Base-by-base conservation (phyloP, 2,329 filamentous ascomycete species). In the Nigrospora osmanthi region DNA sequence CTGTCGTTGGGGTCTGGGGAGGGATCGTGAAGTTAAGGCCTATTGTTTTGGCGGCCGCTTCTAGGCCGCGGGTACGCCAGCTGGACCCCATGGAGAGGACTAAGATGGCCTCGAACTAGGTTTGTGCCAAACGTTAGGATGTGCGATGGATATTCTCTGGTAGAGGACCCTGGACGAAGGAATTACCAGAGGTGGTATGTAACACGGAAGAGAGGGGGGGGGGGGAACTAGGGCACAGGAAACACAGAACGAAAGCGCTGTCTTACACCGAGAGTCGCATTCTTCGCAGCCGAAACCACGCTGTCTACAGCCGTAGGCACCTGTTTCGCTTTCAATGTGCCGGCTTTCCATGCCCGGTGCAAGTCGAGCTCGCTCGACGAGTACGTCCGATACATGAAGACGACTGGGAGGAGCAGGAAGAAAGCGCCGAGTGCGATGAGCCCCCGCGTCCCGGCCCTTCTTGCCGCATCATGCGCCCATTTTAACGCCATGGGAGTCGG, bases 11-110 rank as follows among this genome's bases (percentile, higher is more conserved):
- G 19, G 59, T 57, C 40, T 66, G 63, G 14, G 53, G 45, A 6
- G 64, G 64, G 11, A 66, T 57, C 6, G 50, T 50, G 38, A 66
- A 52, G 12, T 58, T 46, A 15, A 67, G 52, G 13, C 56, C 56
- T 2, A 58, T 62, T 14, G 59, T 50, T 4, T 54, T 51, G 2
- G 62, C 64, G 3, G 64, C 64, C 2, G 60, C 60, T 14, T 56
- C 44, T 6, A 68, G 58, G 3, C 63, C 63, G 34, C 60, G 52
- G 4, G 59, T 63, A 11, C 64, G 58, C 64, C 64, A 67, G 49
- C 6, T 23, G 19, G 19, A 23, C 19, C 55, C 50, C 30, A 46
- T 48, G 12, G 63, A 63, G 9, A 66, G 51, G 11, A 56, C 57
- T 16, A 65, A 43, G 38, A 66, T 54, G 44, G 58, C 47, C 45